A percentile compares a stretch with the other conserved stretches of the same genome.
Conservation (phyloP, 1,284 basidiomycete genomes). For the Exobasidium cylindrosporum region DNA sequence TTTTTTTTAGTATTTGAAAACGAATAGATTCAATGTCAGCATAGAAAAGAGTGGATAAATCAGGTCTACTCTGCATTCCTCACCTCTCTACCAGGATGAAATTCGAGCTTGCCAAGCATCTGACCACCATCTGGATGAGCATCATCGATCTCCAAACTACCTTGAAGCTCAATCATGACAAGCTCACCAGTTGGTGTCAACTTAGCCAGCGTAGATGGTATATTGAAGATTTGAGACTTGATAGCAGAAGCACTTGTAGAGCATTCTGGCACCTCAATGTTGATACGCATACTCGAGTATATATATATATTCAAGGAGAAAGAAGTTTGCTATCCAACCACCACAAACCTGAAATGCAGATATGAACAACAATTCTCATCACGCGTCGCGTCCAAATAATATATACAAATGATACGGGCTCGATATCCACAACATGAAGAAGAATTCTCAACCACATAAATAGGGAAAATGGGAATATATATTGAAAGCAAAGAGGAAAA, state of each 20-base stretch:
- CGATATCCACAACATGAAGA: too few relatives aligned
- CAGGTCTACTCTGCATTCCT: too few relatives aligned
- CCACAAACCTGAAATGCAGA: too few relatives aligned
- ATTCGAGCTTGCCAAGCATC: conserved; percentile 39
- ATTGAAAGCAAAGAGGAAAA: too few relatives aligned
- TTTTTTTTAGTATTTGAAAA: conserved; percentile 44
- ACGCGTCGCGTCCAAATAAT: too few relatives aligned
- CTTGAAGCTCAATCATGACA: conserved; percentile 51
- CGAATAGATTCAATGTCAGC: neutral
- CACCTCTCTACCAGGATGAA: conserved; percentile 26
- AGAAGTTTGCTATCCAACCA: too few relatives aligned
- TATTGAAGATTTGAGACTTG: neutral
- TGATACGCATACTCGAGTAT: neutral
- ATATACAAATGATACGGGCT: too few relatives aligned
- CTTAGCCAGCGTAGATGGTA: conserved; percentile 15
- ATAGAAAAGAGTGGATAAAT: too few relatives aligned
- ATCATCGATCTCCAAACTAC: conserved; percentile 46
- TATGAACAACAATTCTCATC: too few relatives aligned
- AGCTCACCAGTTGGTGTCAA: conserved; percentile 43
- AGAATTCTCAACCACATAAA: too few relatives aligned
- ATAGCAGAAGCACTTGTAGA: neutral
- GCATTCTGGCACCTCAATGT: neutral
- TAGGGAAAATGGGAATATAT: too few relatives aligned
- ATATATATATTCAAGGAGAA: too few relatives aligned
- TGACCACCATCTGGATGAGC: conserved; percentile 27